Percentiles rank a stretch among this genome's conserved stretches.
These are phyloP conservation scores for Dioszegia hungarica DNA, from an alignment of 768 basidiomycete genomes.

Conservation along the genomic window DNA sequence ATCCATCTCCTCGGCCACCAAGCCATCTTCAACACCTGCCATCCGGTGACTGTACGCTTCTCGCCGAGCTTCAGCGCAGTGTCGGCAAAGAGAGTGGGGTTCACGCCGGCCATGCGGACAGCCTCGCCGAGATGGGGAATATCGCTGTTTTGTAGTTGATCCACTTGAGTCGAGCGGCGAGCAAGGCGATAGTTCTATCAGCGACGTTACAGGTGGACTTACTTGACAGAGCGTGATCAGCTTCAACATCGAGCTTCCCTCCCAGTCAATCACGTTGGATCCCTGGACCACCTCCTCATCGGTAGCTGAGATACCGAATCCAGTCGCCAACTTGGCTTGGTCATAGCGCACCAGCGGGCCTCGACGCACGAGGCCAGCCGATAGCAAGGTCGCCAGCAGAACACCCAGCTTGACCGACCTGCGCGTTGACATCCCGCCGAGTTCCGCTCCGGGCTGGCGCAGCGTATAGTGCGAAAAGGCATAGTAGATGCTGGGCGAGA, in stretches of 20 bases:
- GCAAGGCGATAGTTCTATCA: constrained; percentile 22
- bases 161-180: constrained; percentile 16
- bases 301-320: constrained; percentile 32
- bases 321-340: constrained; percentile 24
- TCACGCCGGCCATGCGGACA: constrained; percentile 22
- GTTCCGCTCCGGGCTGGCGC: neutral
- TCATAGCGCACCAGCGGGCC: constrained; percentile 34
- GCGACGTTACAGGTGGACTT: neutral
- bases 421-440: neutral
- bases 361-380: constrained; percentile 32
- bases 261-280: constrained; percentile 30
- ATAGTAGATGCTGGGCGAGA: constrained; percentile 21
- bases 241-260: constrained; percentile 24
- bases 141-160: constrained; percentile 19
- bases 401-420: constrained; percentile 6
- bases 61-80: neutral
- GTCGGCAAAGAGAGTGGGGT: constrained; percentile 5
- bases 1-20: constrained; percentile 19
- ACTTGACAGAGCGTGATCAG: constrained; percentile 32
- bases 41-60: constrained; percentile 15
- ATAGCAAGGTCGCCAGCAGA: constrained; percentile 10
- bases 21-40: constrained; percentile 20
- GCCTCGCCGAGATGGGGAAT: constrained; percentile 32
- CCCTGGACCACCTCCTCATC: neutral
- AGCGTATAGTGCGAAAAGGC: constrained; percentile 10